Evolutionary conservation across 768 basidiomycete genomes (phyloP), one percentile per base, ranked within the genome.

Genomic region (Exsudoporus frostii): DNA sequence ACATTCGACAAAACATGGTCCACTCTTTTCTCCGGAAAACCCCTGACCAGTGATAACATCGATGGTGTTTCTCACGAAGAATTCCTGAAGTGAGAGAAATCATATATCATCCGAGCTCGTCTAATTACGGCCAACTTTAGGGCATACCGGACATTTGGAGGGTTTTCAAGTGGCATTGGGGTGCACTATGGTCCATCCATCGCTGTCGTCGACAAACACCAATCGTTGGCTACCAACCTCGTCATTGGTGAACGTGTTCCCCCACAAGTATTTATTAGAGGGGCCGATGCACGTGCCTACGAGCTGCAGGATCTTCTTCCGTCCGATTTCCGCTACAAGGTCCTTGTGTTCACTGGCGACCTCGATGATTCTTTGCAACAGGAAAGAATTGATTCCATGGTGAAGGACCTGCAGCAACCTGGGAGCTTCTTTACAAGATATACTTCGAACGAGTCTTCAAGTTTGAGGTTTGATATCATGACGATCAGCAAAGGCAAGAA

Each of bases 11-110:
- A 78, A 50, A 70, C 71, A 51, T 81, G 77, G 57, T 75, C 78
- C 0, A 71, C 75, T 2, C 68, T 81, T 19, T 82, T 82, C 66
- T 81, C 79, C 1, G 79, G 78, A 42, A 82, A 81, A 66, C 78
- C 82, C 6, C 58, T 70, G 11, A 73, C 71, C 0, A 58, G 67
- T 24, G 66, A 64, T 56, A 66, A 75, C 54, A 45, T 55, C 14
- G 69, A 73, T 44, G 80, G 79, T 9, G 62, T 65, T 46, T 62
- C 59, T 11, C 75, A 77, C 38, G 70, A 78, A 44, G 64, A 80
- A 27, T 80, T 82, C 67, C 55, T 79, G 7, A 63, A 65, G 79
- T 75, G 36, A 49, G 73, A 61, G 11, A 27, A 54, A 7, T 8
- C 7, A 4, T 1, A 5, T 15, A 9, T 38, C 14, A 29, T 25